Conservation (phyloP, 129 eudicot species). For the Pittosporum tobira region DNA sequence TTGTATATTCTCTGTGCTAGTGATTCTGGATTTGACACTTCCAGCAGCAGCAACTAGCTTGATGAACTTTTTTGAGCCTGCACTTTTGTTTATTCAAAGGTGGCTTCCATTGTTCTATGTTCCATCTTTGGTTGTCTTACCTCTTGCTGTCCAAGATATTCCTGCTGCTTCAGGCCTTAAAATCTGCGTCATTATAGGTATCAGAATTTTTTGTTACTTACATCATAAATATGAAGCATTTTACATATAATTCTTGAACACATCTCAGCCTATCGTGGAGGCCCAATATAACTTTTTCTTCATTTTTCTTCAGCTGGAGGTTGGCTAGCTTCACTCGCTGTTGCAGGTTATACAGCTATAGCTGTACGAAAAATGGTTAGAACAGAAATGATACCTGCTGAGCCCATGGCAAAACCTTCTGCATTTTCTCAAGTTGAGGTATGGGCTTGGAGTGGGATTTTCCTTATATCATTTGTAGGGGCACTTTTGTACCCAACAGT, state of each 20-base stretch:
- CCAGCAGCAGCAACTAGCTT: conserved; percentile 76
- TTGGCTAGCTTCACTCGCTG: conserved; percentile 90
- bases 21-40: conserved; percentile 58
- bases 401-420: conserved; percentile 94
- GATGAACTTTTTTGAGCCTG: conserved; percentile 86
- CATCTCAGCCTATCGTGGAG: not conserved
- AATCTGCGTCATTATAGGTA: conserved; percentile 72
- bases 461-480: conserved; percentile 49
- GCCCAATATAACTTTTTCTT: conserved; percentile 9
- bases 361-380: conserved; percentile 90
- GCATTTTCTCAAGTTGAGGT: conserved; percentile 65
- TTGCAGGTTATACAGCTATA: conserved; percentile 85
- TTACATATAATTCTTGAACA: not conserved
- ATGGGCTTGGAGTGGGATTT: conserved; percentile 70
- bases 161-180: conserved; percentile 95
- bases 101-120: conserved; percentile 99
- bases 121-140: conserved; percentile 89
- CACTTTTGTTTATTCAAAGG: conserved; percentile 84
- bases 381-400: conserved; percentile 93
- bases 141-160: conserved; percentile 83
- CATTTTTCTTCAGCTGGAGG: conserved; percentile 69
- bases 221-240: not conserved
- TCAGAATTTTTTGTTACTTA: not conserved
- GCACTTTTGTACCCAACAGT: conserved; percentile 67
- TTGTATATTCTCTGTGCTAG: conserved; percentile 70